A percentile compares a stretch with the other conserved stretches of the same genome.
Evolutionary conservation across 352 stramenopile genomes (phyloP).

Genomic region (Phytophthora rubi): DNA sequence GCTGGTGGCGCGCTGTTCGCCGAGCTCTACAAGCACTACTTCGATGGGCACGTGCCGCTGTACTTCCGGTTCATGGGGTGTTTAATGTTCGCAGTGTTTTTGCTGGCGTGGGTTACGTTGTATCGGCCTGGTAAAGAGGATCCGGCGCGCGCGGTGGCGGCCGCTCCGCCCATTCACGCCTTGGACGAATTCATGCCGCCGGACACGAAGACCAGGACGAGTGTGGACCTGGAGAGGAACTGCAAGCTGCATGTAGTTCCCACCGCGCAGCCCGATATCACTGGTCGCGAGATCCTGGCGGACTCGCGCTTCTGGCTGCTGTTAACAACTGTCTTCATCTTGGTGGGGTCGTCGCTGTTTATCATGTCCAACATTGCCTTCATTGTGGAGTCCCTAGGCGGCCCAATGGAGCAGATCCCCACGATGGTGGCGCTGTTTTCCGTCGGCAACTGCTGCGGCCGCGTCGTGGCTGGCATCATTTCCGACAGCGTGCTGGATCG

Average conservation of each 20-base stretch:
- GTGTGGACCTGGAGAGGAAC: constrained; percentile 12
- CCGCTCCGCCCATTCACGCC: constrained; percentile 29
- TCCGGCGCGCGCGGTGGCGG: constrained; percentile 5
- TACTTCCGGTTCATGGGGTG: constrained; percentile 79
- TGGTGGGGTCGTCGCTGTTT: constrained; percentile 76
- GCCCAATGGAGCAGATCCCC: constrained; percentile 57
- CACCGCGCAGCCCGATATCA: constrained; percentile 49
- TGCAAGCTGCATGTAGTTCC: constrained; percentile 5
- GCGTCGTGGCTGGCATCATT: constrained; percentile 59
- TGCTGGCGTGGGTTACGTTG: constrained; percentile 59
- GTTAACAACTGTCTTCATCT: constrained; percentile 80
- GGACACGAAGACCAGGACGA: constrained; percentile 3
- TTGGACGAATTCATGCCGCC: constrained; percentile 58
- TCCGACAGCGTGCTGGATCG: constrained; percentile 63
- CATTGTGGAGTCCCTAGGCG: constrained; percentile 67
- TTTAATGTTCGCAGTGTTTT: constrained; percentile 58
- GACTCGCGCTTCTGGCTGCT: constrained; percentile 74
- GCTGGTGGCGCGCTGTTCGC: constrained; percentile 75
- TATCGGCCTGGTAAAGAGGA: constrained; percentile 41
- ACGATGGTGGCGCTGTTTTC: constrained; percentile 78
- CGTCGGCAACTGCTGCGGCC: constrained; percentile 64
- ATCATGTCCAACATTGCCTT: constrained; percentile 86
- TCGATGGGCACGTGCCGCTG: constrained; percentile 51
- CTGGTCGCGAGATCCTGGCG: constrained; percentile 47
- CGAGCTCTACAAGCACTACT: constrained; percentile 66